phyloP scores from a whole-genome alignment of 2,329 filamentous ascomycete genomes.

The Diplodia seriata region DNA sequence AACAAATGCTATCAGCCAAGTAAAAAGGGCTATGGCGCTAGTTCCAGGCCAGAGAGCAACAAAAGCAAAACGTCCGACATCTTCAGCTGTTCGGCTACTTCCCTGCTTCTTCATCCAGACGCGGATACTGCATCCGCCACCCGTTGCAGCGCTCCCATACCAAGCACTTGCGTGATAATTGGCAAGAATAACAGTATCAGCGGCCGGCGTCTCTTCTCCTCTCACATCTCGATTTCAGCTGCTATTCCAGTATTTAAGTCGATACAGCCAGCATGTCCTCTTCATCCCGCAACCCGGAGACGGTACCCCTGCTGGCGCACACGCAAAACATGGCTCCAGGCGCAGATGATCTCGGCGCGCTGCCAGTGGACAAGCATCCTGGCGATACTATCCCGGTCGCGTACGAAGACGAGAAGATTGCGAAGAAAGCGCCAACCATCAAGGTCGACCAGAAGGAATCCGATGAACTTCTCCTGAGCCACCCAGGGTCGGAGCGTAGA shows the following conservation, averaged over 20 bases:
- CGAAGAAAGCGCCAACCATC: conserved; percentile 1
- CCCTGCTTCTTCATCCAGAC: conserved; percentile 4
- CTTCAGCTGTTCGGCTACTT: not conserved
- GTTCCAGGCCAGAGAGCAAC: not conserved
- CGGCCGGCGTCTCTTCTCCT: not conserved
- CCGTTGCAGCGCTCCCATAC: not conserved
- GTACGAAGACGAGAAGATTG: not conserved
- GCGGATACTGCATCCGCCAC: not conserved
- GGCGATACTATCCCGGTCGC: not conserved
- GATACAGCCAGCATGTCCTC: not conserved
- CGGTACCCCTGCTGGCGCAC: not conserved
- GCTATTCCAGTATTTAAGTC: conserved; percentile 7
- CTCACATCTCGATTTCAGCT: conserved; percentile 14
- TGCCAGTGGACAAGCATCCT: conserved; percentile 8
- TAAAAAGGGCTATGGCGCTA: not conserved
- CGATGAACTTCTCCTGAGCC: conserved; percentile 35
- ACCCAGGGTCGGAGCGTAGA: conserved; percentile 35
- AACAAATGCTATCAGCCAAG: not conserved
- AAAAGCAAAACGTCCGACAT: not conserved
- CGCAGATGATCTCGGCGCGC: conserved; percentile 7
- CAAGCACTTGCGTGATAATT: conserved; percentile 19
- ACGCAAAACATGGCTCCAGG: conserved; percentile 1
- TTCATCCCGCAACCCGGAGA: not conserved
- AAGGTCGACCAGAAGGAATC: conserved; percentile 5
- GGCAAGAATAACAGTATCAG: conserved; percentile 9